phyloP scores from a whole-genome alignment of 2,329 filamentous ascomycete genomes.

The Colletotrichum sp. region DNA sequence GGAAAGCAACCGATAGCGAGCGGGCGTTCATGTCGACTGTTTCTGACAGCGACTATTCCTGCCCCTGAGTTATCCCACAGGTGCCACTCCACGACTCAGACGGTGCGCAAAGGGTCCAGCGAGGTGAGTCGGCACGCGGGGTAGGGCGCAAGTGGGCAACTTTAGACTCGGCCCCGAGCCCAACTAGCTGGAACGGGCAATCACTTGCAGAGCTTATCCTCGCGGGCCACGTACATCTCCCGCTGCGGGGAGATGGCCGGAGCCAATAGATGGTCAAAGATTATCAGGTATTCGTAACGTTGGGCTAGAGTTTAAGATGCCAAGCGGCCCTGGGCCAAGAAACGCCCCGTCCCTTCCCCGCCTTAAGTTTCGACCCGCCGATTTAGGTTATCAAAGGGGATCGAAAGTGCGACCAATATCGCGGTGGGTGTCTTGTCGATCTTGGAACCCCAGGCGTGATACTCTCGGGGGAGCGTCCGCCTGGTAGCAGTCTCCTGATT shows the following conservation, averaged over 20 bases:
- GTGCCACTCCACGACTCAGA: not conserved
- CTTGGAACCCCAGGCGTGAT: not conserved
- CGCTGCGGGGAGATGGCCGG: not conserved
- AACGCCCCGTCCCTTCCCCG: not conserved
- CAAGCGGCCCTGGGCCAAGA: not conserved
- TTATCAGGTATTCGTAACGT: not conserved
- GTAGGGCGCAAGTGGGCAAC: not conserved
- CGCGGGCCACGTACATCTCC: constrained; percentile 15
- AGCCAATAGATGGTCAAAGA: not conserved
- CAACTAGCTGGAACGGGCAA: not conserved
- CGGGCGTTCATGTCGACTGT: not conserved
- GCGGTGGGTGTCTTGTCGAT: not conserved
- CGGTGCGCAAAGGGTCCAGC: too few species aligned
- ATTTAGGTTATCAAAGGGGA: not conserved
- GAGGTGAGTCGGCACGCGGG: not conserved
- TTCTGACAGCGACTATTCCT: constrained; percentile 3
- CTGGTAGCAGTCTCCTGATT: not conserved
- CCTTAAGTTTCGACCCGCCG: not conserved
- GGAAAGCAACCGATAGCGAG: not conserved
- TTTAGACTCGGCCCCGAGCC: not conserved
- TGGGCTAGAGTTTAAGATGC: not conserved
- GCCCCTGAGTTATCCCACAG: not conserved
- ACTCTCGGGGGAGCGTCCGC: not conserved
- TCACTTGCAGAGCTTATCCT: not conserved
- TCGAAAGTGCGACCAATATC: not conserved